A percentile compares a stretch with the other conserved stretches of the same genome.
Conservation (phyloP, 1,284 basidiomycete genomes). For the Exobasidium rhododendri region DNA sequence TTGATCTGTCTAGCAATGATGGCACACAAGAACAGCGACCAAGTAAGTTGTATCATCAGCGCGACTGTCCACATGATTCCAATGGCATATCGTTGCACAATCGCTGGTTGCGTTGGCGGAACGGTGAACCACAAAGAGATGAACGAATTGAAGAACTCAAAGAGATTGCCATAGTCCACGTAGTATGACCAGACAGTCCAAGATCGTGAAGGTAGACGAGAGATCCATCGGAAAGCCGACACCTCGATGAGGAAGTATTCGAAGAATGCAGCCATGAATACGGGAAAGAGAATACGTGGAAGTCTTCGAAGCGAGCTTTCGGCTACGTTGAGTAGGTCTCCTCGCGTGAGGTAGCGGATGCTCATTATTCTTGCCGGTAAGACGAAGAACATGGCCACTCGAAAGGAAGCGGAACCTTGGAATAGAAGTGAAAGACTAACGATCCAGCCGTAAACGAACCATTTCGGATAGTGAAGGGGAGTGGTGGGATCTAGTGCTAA, state of each 20-base stretch:
- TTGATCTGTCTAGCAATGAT: slow-evolving; percentile 34
- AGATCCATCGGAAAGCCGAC: slow-evolving; percentile 42
- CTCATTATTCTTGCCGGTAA: slow-evolving; percentile 42
- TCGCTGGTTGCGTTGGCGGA: slow-evolving; percentile 31
- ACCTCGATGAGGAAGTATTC: slow-evolving; percentile 48
- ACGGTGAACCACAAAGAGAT: slow-evolving; percentile 41
- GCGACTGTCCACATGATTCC: slow-evolving; percentile 49
- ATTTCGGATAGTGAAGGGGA: not conserved
- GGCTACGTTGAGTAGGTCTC: slow-evolving; percentile 35
- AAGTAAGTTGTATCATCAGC: slow-evolving; percentile 42
- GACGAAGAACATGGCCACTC: slow-evolving; percentile 44
- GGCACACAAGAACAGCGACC: slow-evolving; percentile 27
- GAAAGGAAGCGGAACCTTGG: slow-evolving; percentile 34
- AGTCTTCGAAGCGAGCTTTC: slow-evolving; percentile 37
- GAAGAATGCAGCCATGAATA: slow-evolving; percentile 32
- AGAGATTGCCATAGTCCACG: slow-evolving; percentile 40
- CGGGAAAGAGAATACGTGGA: slow-evolving; percentile 38
- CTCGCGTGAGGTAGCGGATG: slow-evolving; percentile 40
- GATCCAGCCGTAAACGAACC: not conserved
- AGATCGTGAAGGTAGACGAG: slow-evolving; percentile 40
- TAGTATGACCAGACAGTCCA: slow-evolving; percentile 48
- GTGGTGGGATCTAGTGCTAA: not conserved
- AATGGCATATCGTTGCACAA: slow-evolving; percentile 41
- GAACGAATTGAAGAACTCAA: slow-evolving; percentile 36
- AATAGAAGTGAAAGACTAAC: not conserved